These are phyloP conservation scores for Isoetes taiwanensis DNA, from an alignment of 75 land plant genomes.

Conservation along the genomic window DNA sequence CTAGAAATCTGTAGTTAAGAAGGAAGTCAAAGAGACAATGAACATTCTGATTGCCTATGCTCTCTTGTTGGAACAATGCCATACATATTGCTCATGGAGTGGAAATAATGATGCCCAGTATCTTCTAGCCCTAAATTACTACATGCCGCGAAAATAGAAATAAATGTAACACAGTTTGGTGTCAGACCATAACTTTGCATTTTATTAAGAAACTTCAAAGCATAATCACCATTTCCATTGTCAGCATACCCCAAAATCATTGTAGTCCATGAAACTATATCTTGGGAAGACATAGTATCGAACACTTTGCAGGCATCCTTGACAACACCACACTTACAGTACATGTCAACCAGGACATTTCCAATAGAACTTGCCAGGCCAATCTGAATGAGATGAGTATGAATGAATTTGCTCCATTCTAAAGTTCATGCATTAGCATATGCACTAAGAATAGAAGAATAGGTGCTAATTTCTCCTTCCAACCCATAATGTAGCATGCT, in stretches of 20 bases:
- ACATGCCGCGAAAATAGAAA: constrained; percentile 6
- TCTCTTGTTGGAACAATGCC: no score
- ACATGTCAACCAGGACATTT: constrained; percentile 4
- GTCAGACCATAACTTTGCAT: neutral
- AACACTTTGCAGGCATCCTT: constrained; percentile 4
- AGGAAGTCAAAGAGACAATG: constrained; percentile 78
- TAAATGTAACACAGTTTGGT: neutral
- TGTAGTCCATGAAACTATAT: constrained; percentile 6
- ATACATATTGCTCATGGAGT: no score
- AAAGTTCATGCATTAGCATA: constrained; percentile 7
- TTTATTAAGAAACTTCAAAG: neutral
- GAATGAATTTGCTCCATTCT: neutral
- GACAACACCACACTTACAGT: constrained; percentile 3
- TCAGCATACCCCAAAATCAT: neutral
- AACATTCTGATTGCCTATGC: constrained; percentile 46
- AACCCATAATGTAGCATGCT: constrained; percentile 12
- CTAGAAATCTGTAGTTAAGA: constrained; percentile 69
- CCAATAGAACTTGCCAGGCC: neutral
- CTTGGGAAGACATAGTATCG: neutral
- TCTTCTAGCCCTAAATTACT: neutral
- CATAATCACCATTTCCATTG: neutral
- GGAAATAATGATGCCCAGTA: no score
- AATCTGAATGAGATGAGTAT: neutral
- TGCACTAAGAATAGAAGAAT: constrained; percentile 8
- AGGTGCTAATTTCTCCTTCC: constrained; percentile 6